Conservation (phyloP, 2,329 filamentous ascomycete genomes). For the Plenodomus biglobosus region DNA sequence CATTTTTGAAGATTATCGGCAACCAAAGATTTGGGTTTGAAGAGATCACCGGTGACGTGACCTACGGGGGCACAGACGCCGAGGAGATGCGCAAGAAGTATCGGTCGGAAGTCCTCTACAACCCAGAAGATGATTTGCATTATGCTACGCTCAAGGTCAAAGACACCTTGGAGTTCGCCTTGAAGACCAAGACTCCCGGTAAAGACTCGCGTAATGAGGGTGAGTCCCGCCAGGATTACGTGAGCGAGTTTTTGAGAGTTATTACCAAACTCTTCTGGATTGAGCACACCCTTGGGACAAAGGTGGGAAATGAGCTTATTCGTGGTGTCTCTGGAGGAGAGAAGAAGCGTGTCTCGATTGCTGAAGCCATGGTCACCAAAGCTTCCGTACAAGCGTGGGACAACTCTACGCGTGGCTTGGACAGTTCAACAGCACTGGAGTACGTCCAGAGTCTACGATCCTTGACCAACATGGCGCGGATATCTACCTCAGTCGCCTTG, state of each 20-base stretch:
- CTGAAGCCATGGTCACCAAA: constrained; percentile 52
- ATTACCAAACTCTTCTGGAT: constrained; percentile 73
- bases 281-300: constrained; percentile 70
- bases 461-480: constrained; percentile 64
- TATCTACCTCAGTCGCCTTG: constrained; percentile 66
- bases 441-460: constrained; percentile 69
- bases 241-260: constrained; percentile 64
- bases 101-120: constrained; percentile 69
- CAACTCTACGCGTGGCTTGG: constrained; percentile 72
- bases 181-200: constrained; percentile 67
- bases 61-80: constrained; percentile 58
- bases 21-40: constrained; percentile 65
- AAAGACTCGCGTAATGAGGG: constrained; percentile 62
- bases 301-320: constrained; percentile 73
- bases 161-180: constrained; percentile 72
- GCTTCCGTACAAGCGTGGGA: constrained; percentile 42
- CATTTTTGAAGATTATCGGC: constrained; percentile 68
- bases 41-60: constrained; percentile 57
- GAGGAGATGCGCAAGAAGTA: constrained; percentile 59
- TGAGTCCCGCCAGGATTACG: constrained; percentile 62
- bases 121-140: constrained; percentile 75
- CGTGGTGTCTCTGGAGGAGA: constrained; percentile 60
- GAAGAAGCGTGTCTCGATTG: constrained; percentile 53
- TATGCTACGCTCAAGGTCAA: constrained; percentile 77
- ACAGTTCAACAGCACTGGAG: constrained; percentile 71